Conservation (phyloP, 129 eudicot species). For the Cynara cardunculus region DNA sequence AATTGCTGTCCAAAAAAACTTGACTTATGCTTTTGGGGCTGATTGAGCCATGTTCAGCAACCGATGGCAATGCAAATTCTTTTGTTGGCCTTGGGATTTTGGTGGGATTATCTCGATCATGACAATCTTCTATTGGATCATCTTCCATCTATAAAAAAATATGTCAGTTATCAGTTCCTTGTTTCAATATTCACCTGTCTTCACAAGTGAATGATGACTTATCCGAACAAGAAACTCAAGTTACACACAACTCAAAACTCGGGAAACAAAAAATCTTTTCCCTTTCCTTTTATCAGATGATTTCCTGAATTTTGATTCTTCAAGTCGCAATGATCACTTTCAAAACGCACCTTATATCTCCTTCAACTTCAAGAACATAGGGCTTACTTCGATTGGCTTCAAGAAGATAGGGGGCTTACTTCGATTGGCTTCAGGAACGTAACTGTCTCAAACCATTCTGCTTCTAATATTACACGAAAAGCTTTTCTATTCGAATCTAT, state of each 20-base stretch:
- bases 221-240: background rate
- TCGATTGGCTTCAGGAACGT: background rate
- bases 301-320: background rate
- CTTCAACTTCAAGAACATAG: background rate
- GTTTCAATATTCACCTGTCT: background rate
- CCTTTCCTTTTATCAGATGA: background rate
- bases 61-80: conserved; percentile 7
- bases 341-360: background rate
- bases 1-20: conserved; percentile 29
- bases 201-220: background rate
- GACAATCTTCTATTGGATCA: conserved; percentile 38
- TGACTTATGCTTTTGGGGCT: conserved; percentile 19
- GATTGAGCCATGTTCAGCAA: background rate
- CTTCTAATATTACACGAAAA: background rate
- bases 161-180: background rate
- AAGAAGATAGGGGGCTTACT: background rate
- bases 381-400: background rate
- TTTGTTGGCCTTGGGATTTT: conserved; percentile 22
- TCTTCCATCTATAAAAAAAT: conserved; percentile 44
- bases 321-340: background rate
- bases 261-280: background rate
- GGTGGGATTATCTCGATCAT: conserved; percentile 20
- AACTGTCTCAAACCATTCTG: background rate
- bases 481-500: background rate
- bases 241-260: background rate